Percentiles rank a stretch among this genome's conserved stretches.
phyloP scores from a whole-genome alignment of 495 filamentous ascomycete species.

The Acidomyces sp. region DNA sequence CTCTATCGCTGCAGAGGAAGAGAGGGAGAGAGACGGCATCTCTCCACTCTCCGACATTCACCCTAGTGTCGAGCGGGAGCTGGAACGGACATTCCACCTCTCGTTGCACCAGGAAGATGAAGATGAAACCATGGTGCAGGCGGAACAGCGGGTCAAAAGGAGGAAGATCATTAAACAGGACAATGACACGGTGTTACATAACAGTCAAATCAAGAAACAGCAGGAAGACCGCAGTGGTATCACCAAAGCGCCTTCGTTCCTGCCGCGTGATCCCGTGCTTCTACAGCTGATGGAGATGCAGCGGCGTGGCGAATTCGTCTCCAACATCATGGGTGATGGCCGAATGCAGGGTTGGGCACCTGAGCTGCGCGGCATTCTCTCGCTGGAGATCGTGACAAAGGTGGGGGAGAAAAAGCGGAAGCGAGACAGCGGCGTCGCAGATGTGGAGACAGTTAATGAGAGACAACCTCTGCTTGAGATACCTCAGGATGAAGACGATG shows the following conservation, averaged over 20 bases:
- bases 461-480: conserved; percentile 27
- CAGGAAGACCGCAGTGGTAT: conserved; percentile 71
- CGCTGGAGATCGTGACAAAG: conserved; percentile 62
- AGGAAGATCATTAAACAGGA: conserved; percentile 62
- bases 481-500: conserved; percentile 20
- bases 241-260: conserved; percentile 59
- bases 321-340: conserved; percentile 61
- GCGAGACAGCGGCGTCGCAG: conserved; percentile 75
- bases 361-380: conserved; percentile 74
- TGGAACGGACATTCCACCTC: conserved; percentile 39
- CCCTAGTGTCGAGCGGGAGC: conserved; percentile 39
- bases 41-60: conserved; percentile 54
- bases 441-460: conserved; percentile 36
- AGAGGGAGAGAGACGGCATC: conserved; percentile 43
- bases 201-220: conserved; percentile 55
- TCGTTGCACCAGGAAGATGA: conserved; percentile 34
- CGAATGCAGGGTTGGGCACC: conserved; percentile 74
- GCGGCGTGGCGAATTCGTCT: conserved; percentile 76
- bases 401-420: conserved; percentile 83
- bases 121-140: conserved; percentile 41
- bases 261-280: conserved; percentile 74
- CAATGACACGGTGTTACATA: conserved; percentile 45
- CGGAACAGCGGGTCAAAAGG: conserved; percentile 56
- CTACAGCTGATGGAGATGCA: conserved; percentile 83
- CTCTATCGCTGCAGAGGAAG: conserved; percentile 30